Percentiles rank a stretch among this genome's conserved stretches.
Conservation (phyloP, 495 filamentous ascomycete genomes). For the Aspergillus asperescens region DNA sequence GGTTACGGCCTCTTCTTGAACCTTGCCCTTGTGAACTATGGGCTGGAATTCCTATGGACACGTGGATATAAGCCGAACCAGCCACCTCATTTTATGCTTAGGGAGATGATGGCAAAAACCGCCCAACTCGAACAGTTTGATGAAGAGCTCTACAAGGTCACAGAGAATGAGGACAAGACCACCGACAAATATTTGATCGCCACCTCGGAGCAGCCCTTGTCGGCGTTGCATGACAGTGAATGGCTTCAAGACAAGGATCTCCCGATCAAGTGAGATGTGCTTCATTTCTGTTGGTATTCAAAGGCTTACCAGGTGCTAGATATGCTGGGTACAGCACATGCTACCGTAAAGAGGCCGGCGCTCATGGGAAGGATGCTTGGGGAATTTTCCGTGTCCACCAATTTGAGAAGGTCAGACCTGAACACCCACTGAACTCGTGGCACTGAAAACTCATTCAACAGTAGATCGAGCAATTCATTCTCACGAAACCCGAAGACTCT, state of each 20-base stretch:
- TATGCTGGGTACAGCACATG: constrained; percentile 94
- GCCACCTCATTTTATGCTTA: constrained; percentile 93
- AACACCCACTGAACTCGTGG: not conserved
- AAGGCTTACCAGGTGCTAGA: constrained; percentile 25
- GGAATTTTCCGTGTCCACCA: constrained; percentile 98
- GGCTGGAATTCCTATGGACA: constrained; percentile 74
- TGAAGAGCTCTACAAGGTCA: constrained; percentile 95
- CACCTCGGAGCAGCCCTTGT: constrained; percentile 92
- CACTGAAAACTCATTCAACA: constrained; percentile 4
- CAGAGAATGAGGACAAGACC: constrained; percentile 68
- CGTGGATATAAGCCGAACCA: constrained; percentile 82
- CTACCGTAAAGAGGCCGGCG: constrained; percentile 90
- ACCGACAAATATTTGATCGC: constrained; percentile 97
- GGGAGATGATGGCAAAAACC: constrained; percentile 97
- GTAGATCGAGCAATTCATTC: constrained; percentile 86
- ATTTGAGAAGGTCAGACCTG: constrained; percentile 73
- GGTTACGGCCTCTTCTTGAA: constrained; percentile 92
- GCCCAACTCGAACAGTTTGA: constrained; percentile 97
- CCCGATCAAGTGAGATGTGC: constrained; percentile 62
- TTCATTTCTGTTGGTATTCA: not conserved
- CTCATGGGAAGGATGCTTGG: constrained; percentile 94
- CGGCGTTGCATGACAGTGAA: constrained; percentile 85
- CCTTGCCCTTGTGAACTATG: constrained; percentile 88
- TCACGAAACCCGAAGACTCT: constrained; percentile 89
- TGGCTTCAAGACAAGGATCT: constrained; percentile 84